Evolutionary conservation across 352 stramenopile genomes (phyloP).

Genomic region (Pythium rhizo-oryzae): DNA sequence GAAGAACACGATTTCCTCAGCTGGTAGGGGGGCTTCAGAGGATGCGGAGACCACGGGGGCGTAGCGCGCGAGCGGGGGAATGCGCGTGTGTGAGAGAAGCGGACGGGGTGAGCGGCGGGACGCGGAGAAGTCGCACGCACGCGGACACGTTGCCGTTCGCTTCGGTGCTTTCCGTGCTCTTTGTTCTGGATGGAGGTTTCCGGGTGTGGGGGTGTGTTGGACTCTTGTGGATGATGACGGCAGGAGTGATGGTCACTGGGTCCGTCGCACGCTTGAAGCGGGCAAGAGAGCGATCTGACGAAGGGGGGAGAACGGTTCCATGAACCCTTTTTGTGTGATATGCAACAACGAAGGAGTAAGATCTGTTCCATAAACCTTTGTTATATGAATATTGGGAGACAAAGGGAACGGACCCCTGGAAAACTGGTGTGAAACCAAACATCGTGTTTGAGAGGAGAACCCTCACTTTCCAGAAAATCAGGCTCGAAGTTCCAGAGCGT

Average conservation of each 20-base stretch:
- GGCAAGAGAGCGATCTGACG: slow-evolving; percentile 7
- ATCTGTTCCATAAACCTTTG: slow-evolving; percentile 6
- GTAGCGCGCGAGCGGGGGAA: background rate
- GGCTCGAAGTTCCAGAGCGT: slow-evolving; percentile 6
- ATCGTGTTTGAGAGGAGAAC: background rate
- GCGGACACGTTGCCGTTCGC: slow-evolving; percentile 2
- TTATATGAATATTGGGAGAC: background rate
- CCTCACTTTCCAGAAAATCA: slow-evolving; percentile 25
- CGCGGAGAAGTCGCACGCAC: slow-evolving; percentile 18
- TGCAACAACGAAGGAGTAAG: background rate
- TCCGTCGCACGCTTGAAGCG: slow-evolving; percentile 29
- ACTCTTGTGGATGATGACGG: slow-evolving; percentile 20
- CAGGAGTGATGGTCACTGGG: slow-evolving; percentile 29
- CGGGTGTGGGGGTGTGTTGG: slow-evolving; percentile 18
- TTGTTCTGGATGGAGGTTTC: background rate
- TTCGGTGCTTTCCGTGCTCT: background rate
- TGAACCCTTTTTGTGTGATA: background rate
- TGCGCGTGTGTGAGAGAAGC: background rate
- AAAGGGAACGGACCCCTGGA: slow-evolving; percentile 1
- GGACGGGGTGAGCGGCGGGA: background rate
- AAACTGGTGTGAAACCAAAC: background rate
- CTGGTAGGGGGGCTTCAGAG: background rate
- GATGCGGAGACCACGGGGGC: background rate
- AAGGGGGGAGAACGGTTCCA: slow-evolving; percentile 5
- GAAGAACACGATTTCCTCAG: background rate